Percentiles rank a stretch among this genome's conserved stretches.
Evolutionary conservation across 1,284 basidiomycete species (phyloP).

Genomic region (Pulchroboletus neoregius): DNA sequence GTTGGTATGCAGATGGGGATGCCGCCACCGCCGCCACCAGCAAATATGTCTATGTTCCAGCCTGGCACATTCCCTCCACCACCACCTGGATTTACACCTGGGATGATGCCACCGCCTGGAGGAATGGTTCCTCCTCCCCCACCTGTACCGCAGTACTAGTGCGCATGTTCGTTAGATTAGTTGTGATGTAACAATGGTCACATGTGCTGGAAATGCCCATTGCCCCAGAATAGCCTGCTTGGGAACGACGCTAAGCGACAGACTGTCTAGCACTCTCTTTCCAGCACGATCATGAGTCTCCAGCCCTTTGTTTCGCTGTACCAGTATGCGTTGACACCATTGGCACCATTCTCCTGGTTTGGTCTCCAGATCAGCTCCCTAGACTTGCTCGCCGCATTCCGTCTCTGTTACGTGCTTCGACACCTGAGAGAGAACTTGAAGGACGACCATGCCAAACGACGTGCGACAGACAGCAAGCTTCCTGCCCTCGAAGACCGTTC

Average conservation of each 20-base stretch:
- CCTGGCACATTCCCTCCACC: constrained; percentile 33
- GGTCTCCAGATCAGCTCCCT: constrained; percentile 55
- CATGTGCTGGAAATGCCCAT: background rate
- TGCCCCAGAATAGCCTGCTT: constrained; percentile 2
- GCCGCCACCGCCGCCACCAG: constrained; percentile 33
- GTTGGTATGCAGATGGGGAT: constrained; percentile 41
- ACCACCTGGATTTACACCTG: constrained; percentile 32
- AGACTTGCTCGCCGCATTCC: constrained; percentile 60
- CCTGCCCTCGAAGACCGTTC: constrained; percentile 46
- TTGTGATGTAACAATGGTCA: constrained; percentile 3
- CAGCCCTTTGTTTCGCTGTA: constrained; percentile 52
- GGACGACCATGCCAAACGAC: constrained; percentile 38
- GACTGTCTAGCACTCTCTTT: background rate
- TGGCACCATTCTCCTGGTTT: constrained; percentile 66
- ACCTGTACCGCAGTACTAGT: constrained; percentile 33
- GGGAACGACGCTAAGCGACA: background rate
- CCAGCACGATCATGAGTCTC: constrained; percentile 24
- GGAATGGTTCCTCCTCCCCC: constrained; percentile 35
- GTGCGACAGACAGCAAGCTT: constrained; percentile 17
- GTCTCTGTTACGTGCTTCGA: constrained; percentile 63
- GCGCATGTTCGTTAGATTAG: constrained; percentile 12
- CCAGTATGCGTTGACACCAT: constrained; percentile 51
- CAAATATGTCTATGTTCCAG: constrained; percentile 34
- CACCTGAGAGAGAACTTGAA: constrained; percentile 56
- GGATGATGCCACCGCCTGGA: constrained; percentile 31